Evolutionary conservation across 345 rosid species (phyloP), one percentile per base, ranked within the genome.

Genomic region (Citrus hindsii): DNA sequence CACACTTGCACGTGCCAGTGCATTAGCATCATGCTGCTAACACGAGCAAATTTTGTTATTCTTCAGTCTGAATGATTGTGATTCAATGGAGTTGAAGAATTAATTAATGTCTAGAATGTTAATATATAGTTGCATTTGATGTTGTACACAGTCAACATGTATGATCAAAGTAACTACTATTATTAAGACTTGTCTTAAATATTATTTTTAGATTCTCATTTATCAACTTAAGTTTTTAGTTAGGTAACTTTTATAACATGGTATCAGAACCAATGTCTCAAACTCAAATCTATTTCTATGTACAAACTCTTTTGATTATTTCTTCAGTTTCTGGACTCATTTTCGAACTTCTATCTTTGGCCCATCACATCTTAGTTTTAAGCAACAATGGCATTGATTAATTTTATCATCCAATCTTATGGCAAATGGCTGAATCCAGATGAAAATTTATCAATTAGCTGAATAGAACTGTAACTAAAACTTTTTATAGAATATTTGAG

Each of bases 1-100:
- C 53, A 82, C 64, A 65, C 67, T 53, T 74, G 59, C 69, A 65
- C 72, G n/a, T 76, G 82, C 38, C 19, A 56, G 40, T 71, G 30
- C 58, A 53, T 53, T 53, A 18, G 51, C 51, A 46, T 46, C 51
- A 46, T 46, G 51, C 51, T 38, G 77, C 69, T 58, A 75, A 79
- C 61, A 68, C 69, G 4, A 38, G 73, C 24, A 73, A 2, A 33
- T 35, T 19, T n/a, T 33, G 53, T 35, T 73, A 6, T 56, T 58
- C 22, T 21, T 56, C 58, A 32, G 10, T 58, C 65, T 19, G 9
- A 33, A 7, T 65, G 42, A 18, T 33, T 33, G 69, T 65, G 35
- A 9, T 0, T 19, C 21, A 70, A 6, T 18, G 33, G 61, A 7
- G 46, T 55, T 28, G 40, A 28, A 75, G 33, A 64, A 46, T 46